Base-by-base conservation (phyloP, 768 basidiomycete genomes). In the Obba rivulosa region DNA sequence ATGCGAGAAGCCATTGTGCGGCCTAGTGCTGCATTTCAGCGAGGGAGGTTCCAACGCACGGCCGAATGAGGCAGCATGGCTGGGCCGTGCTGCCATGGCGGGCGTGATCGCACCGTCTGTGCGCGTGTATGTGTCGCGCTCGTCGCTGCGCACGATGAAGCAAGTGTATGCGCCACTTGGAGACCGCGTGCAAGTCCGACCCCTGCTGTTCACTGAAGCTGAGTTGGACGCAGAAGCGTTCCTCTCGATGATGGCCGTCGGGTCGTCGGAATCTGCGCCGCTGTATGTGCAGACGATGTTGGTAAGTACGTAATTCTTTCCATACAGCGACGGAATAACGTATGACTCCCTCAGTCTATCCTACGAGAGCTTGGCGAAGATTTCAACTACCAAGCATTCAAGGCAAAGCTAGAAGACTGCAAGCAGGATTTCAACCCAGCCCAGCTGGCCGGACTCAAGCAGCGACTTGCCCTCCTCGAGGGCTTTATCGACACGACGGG, bases 171-270 rank as follows among this genome's bases (percentile, higher is more conserved):
- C 37, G 4, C 53, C 52, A 14, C 55, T 63, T 8, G 79, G 80
- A 2, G 42, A 56, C 0, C 66, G 71, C 23, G 68, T 87, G 4
- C 64, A 50, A 0, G 80, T 87, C 0, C 69, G 77, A 43, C 79
- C 83, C 0, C 59, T 88, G 11, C 58, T 71, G 0, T 76, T 87
- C 45, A 66, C 70, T 3, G 76, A 80, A 51, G 65, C 72, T 4
- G 86, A 88, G 48, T 70, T 87, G 0, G 85, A 87, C 59, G 80
- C 82, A 0, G 66, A 79, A 16, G 81, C 85, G 1, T 80, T 87
- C 49, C 55, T 87, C 25, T 83, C 83, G 0, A 81, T 87, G 79
- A 87, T 87, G 86, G 79, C 83, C 0, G 69, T 86, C 0, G 78
- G 74, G 0, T 76, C 78, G 0, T 77, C 80, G 0, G 81, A 83